These are phyloP conservation scores for Abelmoschus esculentus DNA, from an alignment of 345 rosid species.

Conservation along the genomic window DNA sequence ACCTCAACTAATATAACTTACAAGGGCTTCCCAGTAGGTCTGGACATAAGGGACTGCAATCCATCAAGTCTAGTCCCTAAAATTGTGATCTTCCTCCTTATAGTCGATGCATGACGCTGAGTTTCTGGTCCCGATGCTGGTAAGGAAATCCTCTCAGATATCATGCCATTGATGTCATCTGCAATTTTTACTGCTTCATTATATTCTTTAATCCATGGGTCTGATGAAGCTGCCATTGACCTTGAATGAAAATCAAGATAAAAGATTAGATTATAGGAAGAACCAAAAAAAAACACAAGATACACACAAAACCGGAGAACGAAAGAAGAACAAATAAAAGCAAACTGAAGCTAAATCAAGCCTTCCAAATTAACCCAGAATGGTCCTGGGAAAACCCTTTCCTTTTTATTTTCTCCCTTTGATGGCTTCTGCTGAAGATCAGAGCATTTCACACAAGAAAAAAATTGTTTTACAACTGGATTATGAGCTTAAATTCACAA, in stretches of 20 bases:
- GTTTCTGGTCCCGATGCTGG: conserved; percentile 69
- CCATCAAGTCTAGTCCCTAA: conserved; percentile 77
- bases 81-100: conserved; percentile 82
- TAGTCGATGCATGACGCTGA: conserved; percentile 81
- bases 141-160: conserved; percentile 49
- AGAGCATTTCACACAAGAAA: background rate
- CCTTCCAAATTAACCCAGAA: background rate
- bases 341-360: background rate
- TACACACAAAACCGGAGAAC: background rate
- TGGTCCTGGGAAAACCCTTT: background rate
- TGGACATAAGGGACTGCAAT: conserved; percentile 60
- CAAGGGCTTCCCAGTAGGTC: conserved; percentile 69
- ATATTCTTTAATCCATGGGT: conserved; percentile 79
- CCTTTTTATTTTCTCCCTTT: background rate
- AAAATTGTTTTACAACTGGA: background rate
- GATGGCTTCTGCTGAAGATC: background rate
- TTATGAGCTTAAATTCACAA: background rate
- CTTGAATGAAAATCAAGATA: conserved; percentile 13
- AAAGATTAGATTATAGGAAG: background rate
- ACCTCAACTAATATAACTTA: conserved; percentile 21
- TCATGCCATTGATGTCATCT: conserved; percentile 81
- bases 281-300: background rate
- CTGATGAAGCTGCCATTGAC: conserved; percentile 66
- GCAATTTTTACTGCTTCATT: conserved; percentile 67
- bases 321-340: background rate